Base-by-base conservation (phyloP, 176 grass and related monocot genomes). In the Ananas comosus region DNA sequence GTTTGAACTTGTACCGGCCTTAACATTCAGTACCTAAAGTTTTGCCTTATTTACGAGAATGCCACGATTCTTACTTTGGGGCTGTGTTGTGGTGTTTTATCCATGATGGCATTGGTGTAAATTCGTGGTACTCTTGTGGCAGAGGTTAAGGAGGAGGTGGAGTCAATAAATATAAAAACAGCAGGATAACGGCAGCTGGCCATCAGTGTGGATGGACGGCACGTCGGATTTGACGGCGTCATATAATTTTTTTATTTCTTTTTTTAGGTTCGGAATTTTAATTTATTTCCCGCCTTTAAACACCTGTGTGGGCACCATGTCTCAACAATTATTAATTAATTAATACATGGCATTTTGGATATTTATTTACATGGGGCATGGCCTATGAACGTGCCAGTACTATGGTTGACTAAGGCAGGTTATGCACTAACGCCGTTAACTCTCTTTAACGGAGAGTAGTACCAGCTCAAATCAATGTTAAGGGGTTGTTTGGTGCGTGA, bases 161-260 rank as follows among this genome's bases (percentile, higher is more conserved):
- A 10, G 56, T 18, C 5, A 9, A 18, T 16, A n/a, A 18, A 22
- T 5, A 9, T 2, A 9, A 19, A 59, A 61, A 61, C 56, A 10
- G 9, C 7, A 9, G 17, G 56, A 10, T 49, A 49, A n/a, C 49
- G 3, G 65, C 13, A 8, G 25, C n/a, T 47, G 21, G 14, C 71
- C 66, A 71, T 0, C 54, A 53, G 78, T 69, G 28, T 56, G 64
- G 78, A 53, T 81, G 74, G 74, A 70, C 79, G 79, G 74, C 70
- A 81, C 70, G 58, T 86, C 8, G 25, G 70, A 42, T 70, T 25
- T 70, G 74, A 81, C 65, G 48, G 9, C 65, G 79, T 76, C 78
- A 76, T 7, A 1, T 42, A 42, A 7, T 7, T 42, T 7, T 42
- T 42, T 42, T 42, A 4, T 6, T 5, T 5, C 5, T 42, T 7